Evolutionary conservation across 352 stramenopile genomes (phyloP), one percentile per base, ranked within the genome.

Genomic region (Pythium sp.): DNA sequence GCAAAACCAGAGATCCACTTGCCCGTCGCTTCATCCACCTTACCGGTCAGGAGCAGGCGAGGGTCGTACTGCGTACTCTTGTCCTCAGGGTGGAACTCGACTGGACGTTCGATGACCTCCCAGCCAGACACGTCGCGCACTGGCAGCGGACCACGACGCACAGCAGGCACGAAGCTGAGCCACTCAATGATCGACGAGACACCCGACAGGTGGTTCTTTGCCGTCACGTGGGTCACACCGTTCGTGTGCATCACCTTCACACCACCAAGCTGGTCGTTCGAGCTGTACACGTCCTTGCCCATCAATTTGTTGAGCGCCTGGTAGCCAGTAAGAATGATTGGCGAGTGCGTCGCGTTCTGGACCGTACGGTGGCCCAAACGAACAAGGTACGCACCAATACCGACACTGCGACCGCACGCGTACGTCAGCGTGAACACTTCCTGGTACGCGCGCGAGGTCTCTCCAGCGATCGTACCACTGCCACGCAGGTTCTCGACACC

Each of bases 281-380:
- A 99, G 41, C 97, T 98, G 86, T 99, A 99, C 56, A 99, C 97
- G 72, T 99, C 92, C 75, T 97, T 95, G 72, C 98, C 98, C 98
- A 99, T 99, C 56, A 99, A 87, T 83, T 99, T 99, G 86, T 99
- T 99, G 53, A 99, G 86, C n/a, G 98, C 98, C 85, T 99, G 97
- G 84, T 98, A 99, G 36, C 98, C 98, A 57, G 98, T 99, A 30
- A 99, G 84, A 78, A 99, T 99, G 72, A 99, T 99, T 20, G 98
- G 98, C 65, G 97, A 98, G 70, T 95, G 89, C 38, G 90, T 96
- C 51, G 80, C 87, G 76, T 99, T 99, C 83, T 99, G 98, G 69
- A 99, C 98, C 26, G 97, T 99, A 68, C 98, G 92, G 73, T 99
- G 98, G 57, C 98, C 98, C 56, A 99, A 81, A 64, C 98, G 97